phyloP scores from a whole-genome alignment of 2,329 filamentous ascomycete genomes.

The Microdochium paspali region DNA sequence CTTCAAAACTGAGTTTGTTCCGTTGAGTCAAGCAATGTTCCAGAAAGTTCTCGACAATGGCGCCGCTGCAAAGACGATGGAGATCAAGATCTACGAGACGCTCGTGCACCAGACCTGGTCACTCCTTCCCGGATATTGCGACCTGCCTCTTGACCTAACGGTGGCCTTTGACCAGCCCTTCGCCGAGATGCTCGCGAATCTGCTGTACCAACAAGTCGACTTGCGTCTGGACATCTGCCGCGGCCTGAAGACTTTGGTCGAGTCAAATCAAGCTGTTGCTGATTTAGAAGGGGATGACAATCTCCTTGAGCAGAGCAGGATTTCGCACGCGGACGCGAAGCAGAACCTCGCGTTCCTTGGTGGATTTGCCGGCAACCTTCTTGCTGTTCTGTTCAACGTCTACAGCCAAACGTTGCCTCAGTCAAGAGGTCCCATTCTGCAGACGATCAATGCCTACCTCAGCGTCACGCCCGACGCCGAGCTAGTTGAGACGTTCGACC shows the following conservation, averaged over 20 bases:
- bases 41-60: constrained; percentile 80
- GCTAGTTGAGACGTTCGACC: constrained; percentile 78
- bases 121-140: constrained; percentile 86
- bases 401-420: constrained; percentile 95
- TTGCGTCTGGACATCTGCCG: constrained; percentile 81
- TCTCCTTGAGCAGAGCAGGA: constrained; percentile 66
- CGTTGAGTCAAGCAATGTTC: constrained; percentile 83
- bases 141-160: constrained; percentile 71
- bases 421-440: constrained; percentile 80
- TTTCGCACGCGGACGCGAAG: constrained; percentile 65
- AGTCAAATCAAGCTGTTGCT: constrained; percentile 79
- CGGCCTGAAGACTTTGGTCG: constrained; percentile 75
- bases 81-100: constrained; percentile 89
- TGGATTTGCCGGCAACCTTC: constrained; percentile 72
- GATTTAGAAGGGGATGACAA: constrained; percentile 61
- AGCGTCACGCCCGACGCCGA: constrained; percentile 75
- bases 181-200: constrained; percentile 81
- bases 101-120: constrained; percentile 95
- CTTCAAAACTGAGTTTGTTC: constrained; percentile 79
- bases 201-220: constrained; percentile 87
- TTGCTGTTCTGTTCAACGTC: constrained; percentile 97
- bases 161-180: constrained; percentile 78
- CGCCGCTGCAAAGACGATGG: constrained; percentile 78
- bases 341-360: constrained; percentile 78
- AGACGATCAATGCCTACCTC: constrained; percentile 90